Evolutionary conservation across 2,329 filamentous ascomycete genomes (phyloP).

Genomic region (Bipolaris bicolor): DNA sequence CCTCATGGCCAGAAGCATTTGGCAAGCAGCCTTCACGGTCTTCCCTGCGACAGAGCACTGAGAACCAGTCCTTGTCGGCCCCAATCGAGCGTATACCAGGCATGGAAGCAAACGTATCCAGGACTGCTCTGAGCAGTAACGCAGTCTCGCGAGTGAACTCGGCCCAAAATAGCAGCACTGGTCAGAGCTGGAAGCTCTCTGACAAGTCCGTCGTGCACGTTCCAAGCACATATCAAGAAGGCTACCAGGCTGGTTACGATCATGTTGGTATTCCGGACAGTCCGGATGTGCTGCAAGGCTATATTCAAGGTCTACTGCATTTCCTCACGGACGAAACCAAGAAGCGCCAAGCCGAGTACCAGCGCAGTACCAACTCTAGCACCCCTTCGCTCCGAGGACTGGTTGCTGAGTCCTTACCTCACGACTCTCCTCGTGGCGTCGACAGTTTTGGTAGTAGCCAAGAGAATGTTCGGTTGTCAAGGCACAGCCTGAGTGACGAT

Average conservation of each 20-base stretch:
- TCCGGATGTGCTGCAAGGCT: slow-evolving; percentile 43
- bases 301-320: slow-evolving; percentile 40
- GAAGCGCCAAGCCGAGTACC: slow-evolving; percentile 22
- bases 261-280: slow-evolving; percentile 42
- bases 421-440: slow-evolving; percentile 40
- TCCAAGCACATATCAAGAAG: slow-evolving; percentile 47
- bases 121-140: slow-evolving; percentile 22
- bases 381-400: slow-evolving; percentile 37
- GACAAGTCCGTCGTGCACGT: slow-evolving; percentile 29
- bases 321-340: slow-evolving; percentile 39
- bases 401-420: slow-evolving; percentile 30
- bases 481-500: slow-evolving; percentile 14
- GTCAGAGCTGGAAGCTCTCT: slow-evolving; percentile 32
- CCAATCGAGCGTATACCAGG: slow-evolving; percentile 16
- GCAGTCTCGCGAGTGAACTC: slow-evolving; percentile 18
- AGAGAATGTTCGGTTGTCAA: slow-evolving; percentile 35
- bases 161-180: slow-evolving; percentile 26
- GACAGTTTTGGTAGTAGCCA: slow-evolving; percentile 24
- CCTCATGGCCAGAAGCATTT: slow-evolving; percentile 42
- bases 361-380: slow-evolving; percentile 20
- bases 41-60: slow-evolving; percentile 23
- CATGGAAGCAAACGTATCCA: slow-evolving; percentile 6
- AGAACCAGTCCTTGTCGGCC: slow-evolving; percentile 8
- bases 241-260: slow-evolving; percentile 47
- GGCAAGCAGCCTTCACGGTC: slow-evolving; percentile 30